Base-by-base conservation (phyloP, 1,139 yeast genomes). In the Barnettozyma hawaiiensis region DNA sequence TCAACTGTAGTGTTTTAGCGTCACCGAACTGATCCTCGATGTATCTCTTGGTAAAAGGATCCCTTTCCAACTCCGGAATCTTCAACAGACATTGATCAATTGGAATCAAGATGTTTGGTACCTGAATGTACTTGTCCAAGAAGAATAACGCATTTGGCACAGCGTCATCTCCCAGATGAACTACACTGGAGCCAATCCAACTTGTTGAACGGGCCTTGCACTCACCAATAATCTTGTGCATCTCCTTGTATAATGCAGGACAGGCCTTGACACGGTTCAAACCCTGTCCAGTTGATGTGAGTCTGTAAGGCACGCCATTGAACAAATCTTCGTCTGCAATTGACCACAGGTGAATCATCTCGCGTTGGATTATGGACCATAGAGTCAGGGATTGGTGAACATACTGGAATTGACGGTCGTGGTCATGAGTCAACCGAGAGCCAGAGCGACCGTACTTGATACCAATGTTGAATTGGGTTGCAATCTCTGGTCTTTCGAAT, bases 281-380 rank as follows among this genome's bases (percentile, higher is more conserved):
- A 19, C 92, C 92, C 60, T 82, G 92, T 3, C 90, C 92, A 0
- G 90, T 82, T 44, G 82, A 81, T n/a, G 75, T 67, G 31, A 82
- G 63, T 47, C 71, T 69, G 55, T 83, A 82, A 18, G 66, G 63
- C 19, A 63, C 57, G 2, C 78, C 73, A 50, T 67, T 67, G 49
- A 78, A 73, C 41, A 82, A 62, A 57, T 83, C 90, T 31, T 73
- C 73, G 55, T 82, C 92, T 0, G 89, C 86, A 35, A 79, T 69
- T 37, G 76, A 76, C 89, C 90, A 82, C 20, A 82, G 62, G 60
- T 72, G 75, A 49, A 81, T 77, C 82, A 82, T 79, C 51, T 82
- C 86, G 39, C 82, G 66, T 77, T 81, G 83, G 46, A 82, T 80
- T 43, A 77, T 70, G 1, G 85, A 76, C 92, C 92, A 82, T 45